Evolutionary conservation across 805 yeast species (phyloP).

Genomic region (Tetrapisispora pingtungensis): DNA sequence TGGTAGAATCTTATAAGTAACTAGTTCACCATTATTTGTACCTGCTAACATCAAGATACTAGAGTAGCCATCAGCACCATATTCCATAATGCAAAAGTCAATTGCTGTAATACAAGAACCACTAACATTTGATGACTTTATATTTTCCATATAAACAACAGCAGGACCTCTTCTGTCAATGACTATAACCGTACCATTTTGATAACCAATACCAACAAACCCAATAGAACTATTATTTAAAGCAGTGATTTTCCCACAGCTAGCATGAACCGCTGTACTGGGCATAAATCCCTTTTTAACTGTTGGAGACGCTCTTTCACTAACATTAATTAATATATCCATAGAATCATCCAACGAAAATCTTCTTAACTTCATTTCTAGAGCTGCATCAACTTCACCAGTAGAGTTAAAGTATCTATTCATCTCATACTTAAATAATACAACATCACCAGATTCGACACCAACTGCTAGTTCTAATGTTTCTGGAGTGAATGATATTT

Average conservation of each 20-base stretch:
- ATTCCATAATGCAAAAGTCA: constrained; percentile 65
- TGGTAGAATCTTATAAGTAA: constrained; percentile 58
- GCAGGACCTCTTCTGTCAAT: constrained; percentile 79
- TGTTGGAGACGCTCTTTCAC: constrained; percentile 41
- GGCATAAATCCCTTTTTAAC: constrained; percentile 58
- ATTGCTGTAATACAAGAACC: constrained; percentile 41
- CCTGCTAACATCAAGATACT: constrained; percentile 71
- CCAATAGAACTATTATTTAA: constrained; percentile 66
- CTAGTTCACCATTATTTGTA: constrained; percentile 61
- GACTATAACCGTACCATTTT: constrained; percentile 62
- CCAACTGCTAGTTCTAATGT: constrained; percentile 69
- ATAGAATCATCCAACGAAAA: constrained; percentile 14
- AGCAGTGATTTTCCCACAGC: constrained; percentile 45
- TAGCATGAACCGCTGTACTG: constrained; percentile 35
- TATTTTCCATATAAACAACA: constrained; percentile 38
- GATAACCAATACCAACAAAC: constrained; percentile 72
- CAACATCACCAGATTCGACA: constrained; percentile 59
- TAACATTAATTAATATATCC: constrained; percentile 36
- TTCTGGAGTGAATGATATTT: constrained; percentile 67
- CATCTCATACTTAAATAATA: constrained; percentile 58
- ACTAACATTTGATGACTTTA: constrained; percentile 19
- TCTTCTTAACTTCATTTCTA: constrained; percentile 21
- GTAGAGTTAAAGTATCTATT: constrained; percentile 37
- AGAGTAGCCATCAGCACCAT: constrained; percentile 57
- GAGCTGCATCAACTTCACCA: constrained; percentile 5